Evolutionary conservation across 306 rosid species (phyloP).

Genomic region (Prunus mongolica): DNA sequence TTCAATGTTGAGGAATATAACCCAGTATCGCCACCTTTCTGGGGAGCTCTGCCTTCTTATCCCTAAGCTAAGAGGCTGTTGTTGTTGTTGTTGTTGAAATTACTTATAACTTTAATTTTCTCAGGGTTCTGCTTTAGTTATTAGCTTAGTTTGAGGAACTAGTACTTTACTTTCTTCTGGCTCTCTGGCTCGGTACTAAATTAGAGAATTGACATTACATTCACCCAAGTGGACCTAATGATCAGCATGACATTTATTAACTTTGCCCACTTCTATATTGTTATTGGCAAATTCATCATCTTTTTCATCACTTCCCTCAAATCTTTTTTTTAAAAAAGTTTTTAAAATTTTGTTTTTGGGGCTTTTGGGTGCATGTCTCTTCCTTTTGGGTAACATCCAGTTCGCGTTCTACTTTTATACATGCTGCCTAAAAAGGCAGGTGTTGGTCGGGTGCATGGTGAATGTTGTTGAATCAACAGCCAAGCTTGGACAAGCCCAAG

Average conservation of each 20-base stretch:
- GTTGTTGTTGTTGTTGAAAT: not conserved
- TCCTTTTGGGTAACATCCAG: not conserved
- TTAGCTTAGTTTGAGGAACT: not conserved
- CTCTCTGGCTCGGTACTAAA: not conserved
- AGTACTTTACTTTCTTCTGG: not conserved
- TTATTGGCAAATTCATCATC: not conserved
- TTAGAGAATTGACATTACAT: slow-evolving; percentile 5
- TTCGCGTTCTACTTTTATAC: slow-evolving; percentile 2
- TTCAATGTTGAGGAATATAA: slow-evolving; percentile 55
- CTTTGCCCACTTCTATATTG: not conserved
- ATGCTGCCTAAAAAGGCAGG: not conserved
- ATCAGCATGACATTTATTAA: not conserved
- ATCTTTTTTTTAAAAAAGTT: no score
- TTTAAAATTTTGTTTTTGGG: no score
- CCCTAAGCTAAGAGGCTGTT: slow-evolving; percentile 24
- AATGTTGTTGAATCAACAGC: not conserved
- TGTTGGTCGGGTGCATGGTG: not conserved
- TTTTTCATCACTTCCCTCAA: not conserved
- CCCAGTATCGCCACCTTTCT: slow-evolving; percentile 55
- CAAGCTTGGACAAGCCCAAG: not conserved
- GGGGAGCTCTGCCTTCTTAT: slow-evolving; percentile 61
- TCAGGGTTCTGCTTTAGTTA: not conserved
- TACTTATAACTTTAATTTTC: not conserved
- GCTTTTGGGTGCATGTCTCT: not conserved
- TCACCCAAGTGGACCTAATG: not conserved